phyloP scores from a whole-genome alignment of 805 yeast species.

The Blastobotrys attinorum region DNA sequence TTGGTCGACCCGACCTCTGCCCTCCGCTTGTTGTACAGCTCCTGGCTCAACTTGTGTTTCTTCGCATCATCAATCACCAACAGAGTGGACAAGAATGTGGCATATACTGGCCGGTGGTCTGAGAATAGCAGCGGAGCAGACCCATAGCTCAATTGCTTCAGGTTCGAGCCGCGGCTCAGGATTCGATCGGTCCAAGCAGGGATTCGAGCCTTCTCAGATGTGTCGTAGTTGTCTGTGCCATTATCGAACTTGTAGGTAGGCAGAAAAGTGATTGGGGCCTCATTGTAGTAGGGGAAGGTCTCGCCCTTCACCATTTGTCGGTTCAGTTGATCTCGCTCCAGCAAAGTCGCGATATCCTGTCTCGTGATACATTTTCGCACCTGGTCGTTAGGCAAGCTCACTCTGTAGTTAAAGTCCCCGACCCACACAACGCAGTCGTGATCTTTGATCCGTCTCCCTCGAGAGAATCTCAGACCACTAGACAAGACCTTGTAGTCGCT shows the following conservation, averaged over 20 bases:
- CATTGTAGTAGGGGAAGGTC: constrained; percentile 69
- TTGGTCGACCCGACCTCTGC: constrained; percentile 30
- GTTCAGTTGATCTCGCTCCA: constrained; percentile 70
- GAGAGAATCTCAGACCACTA: constrained; percentile 67
- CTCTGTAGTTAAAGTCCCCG: constrained; percentile 89
- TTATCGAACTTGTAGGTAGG: constrained; percentile 94
- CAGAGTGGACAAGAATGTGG: constrained; percentile 61
- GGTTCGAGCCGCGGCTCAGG: constrained; percentile 49
- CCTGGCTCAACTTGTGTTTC: constrained; percentile 46
- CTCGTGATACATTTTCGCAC: constrained; percentile 49
- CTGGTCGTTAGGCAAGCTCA: constrained; percentile 60
- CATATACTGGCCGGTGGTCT: constrained; percentile 91
- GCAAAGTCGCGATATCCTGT: constrained; percentile 42
- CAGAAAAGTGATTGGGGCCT: constrained; percentile 63
- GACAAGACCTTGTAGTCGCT: constrained; percentile 72
- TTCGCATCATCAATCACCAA: constrained; percentile 58
- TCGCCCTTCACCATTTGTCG: constrained; percentile 63
- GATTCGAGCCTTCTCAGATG: constrained; percentile 84
- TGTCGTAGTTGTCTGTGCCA: constrained; percentile 71
- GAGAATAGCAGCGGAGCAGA: constrained; percentile 59
- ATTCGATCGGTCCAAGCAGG: constrained; percentile 98
- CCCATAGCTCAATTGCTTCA: constrained; percentile 62
- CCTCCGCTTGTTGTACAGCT: constrained; percentile 54
- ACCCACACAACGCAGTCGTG: constrained; percentile 89
- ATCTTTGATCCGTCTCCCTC: constrained; percentile 68